Base-by-base conservation (phyloP, 2,329 filamentous ascomycete species). In the Harringtonia lauricola region DNA sequence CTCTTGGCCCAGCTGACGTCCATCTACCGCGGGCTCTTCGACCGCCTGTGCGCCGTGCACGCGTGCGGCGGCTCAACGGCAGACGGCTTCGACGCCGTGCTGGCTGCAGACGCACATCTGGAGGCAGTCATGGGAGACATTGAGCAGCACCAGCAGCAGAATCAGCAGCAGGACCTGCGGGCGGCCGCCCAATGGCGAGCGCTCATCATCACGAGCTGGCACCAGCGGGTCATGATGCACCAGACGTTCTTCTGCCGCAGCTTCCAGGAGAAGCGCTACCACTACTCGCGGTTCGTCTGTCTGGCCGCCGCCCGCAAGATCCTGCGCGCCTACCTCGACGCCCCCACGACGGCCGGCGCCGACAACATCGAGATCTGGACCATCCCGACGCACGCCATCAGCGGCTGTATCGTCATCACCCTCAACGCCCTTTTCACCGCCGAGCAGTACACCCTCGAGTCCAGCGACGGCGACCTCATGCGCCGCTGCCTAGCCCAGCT, bases 171-270 rank as follows among this genome's bases (percentile, higher is more conserved):
- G 36, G 12, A 28, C 14, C 3, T 17, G 14, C 13, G 15, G 13
- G 17, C 21, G 24, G 37, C 29, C 13, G 39, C 39, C 8, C 39
- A 33, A 17, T 41, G 39, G 39, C 28, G 30, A 8, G 29, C 39
- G 4, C 30, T 41, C 29, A 29, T 41, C 18, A 34, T 41, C 19
- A 41, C 39, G 29, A 41, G 39, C 29, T 41, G 39, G 39, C 39
- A 41, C 21, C 39, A 33, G 39, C 39, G 39, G 12, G 29, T 41
- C 39, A 41, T 41, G 39, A 41, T 41, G 29, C 39, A 41, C 30
- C 39, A 29, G 8, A 33, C 29, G 4, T 41, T 41, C 30, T 41
- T 41, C 39, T 41, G 39, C 30, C 39, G 29, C 29, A 41, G 39
- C 28, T 41, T 41, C 29, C 39, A 34, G 10, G 29, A 41, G 19